Evolutionary conservation across 2,329 filamentous ascomycete genomes (phyloP).

Genomic region (Dichotomopilus funicola): DNA sequence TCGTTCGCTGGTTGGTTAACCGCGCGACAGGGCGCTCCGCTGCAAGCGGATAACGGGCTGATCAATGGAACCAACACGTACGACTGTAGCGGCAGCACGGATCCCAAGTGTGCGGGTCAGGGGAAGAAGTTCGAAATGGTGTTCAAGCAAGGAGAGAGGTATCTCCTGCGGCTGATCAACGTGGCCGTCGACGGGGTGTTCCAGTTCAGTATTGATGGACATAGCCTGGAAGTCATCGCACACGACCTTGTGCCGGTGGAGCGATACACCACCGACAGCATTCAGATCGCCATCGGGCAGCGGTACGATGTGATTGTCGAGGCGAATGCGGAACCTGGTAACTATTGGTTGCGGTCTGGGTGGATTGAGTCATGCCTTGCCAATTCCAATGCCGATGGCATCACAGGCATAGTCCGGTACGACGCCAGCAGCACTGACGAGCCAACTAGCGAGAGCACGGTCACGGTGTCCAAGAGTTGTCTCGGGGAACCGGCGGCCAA

Average conservation of each 20-base stretch:
- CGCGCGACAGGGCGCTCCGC: constrained; percentile 27
- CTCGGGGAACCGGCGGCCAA: constrained; percentile 31
- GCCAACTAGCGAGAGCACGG: constrained; percentile 12
- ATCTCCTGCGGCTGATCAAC: constrained; percentile 43
- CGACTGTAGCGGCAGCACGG: not conserved
- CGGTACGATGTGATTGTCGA: constrained; percentile 42
- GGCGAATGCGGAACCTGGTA: constrained; percentile 30
- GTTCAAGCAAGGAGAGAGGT: constrained; percentile 17
- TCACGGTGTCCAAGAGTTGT: constrained; percentile 25
- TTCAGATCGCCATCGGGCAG: constrained; percentile 40
- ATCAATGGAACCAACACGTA: constrained; percentile 37
- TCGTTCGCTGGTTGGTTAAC: constrained; percentile 1
- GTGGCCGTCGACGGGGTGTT: constrained; percentile 38
- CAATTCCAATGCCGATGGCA: constrained; percentile 36
- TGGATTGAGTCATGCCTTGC: constrained; percentile 36
- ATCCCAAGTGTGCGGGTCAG: constrained; percentile 4
- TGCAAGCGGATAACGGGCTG: constrained; percentile 38
- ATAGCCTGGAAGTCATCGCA: constrained; percentile 51
- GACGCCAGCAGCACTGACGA: constrained; percentile 21
- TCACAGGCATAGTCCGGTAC: constrained; percentile 45
- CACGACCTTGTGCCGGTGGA: constrained; percentile 52
- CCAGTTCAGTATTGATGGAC: constrained; percentile 49
- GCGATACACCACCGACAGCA: constrained; percentile 38
- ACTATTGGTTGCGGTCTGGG: constrained; percentile 45
- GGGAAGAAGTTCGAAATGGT: constrained; percentile 17